phyloP scores from a whole-genome alignment of 371 early-diverging fungal species.

The Mortierella sp. region DNA sequence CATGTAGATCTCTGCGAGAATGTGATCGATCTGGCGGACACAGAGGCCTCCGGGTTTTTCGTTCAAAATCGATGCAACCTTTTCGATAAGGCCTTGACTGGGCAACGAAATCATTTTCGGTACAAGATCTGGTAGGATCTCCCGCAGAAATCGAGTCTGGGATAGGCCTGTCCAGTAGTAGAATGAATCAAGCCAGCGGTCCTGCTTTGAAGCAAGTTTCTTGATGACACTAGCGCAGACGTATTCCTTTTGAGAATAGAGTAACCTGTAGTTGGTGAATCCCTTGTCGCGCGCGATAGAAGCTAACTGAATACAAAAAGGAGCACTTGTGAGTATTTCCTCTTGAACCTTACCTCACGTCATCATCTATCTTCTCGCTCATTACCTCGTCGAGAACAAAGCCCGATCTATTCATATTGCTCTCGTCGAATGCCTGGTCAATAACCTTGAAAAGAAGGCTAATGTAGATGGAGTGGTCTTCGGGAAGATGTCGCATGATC shows the following conservation, averaged over 20 bases:
- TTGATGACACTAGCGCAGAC: constrained; percentile 21
- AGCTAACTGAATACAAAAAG: background rate
- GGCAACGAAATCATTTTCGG: constrained; percentile 26
- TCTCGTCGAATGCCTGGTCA: constrained; percentile 25
- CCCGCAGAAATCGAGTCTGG: constrained; percentile 12
- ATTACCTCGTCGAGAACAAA: constrained; percentile 24
- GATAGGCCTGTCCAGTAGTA: constrained; percentile 26
- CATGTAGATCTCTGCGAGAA: constrained; percentile 33
- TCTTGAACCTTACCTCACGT: background rate
- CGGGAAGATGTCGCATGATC: constrained; percentile 35
- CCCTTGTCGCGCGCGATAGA: constrained; percentile 20
- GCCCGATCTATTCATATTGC: background rate
- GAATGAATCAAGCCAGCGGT: constrained; percentile 21
- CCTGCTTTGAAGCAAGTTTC: constrained; percentile 20
- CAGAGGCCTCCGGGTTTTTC: constrained; percentile 21
- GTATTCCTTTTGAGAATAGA: constrained; percentile 24
- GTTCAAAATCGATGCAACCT: constrained; percentile 18
- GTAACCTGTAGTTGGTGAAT: constrained; percentile 12
- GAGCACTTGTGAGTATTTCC: background rate
- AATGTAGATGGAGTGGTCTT: constrained; percentile 29
- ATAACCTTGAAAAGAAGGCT: constrained; percentile 19
- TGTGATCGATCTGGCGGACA: constrained; percentile 26
- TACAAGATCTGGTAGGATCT: constrained; percentile 15
- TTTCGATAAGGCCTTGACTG: constrained; percentile 17
- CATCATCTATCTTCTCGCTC: background rate